Evolutionary conservation across 108 stramenopile genomes (phyloP).

Genomic region (Conticribra guillardii): DNA sequence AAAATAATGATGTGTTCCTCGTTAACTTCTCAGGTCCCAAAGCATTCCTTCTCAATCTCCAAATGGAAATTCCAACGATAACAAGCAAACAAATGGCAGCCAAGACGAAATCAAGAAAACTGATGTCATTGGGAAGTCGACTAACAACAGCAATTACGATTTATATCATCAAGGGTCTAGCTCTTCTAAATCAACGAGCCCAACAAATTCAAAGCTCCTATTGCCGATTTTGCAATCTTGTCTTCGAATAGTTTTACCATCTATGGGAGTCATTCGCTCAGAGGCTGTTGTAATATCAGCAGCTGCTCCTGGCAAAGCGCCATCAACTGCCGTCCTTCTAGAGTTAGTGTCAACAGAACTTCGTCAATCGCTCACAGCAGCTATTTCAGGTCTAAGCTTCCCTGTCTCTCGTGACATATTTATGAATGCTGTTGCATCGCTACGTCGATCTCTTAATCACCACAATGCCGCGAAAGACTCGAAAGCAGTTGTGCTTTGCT

Average conservation of each 20-base stretch:
- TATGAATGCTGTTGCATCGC: slow-evolving; percentile 60
- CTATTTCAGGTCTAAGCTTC: slow-evolving; percentile 81
- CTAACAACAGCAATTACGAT: slow-evolving; percentile 30
- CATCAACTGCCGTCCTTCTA: slow-evolving; percentile 53
- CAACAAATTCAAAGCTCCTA: slow-evolving; percentile 66
- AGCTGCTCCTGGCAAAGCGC: slow-evolving; percentile 16
- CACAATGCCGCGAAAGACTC: slow-evolving; percentile 53
- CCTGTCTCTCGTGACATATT: slow-evolving; percentile 76
- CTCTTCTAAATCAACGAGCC: neutral
- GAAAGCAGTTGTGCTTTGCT: slow-evolving; percentile 50
- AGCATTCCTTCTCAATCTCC: neutral
- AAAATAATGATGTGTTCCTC: no score
- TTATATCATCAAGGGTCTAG: slow-evolving; percentile 26
- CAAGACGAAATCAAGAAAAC: neutral
- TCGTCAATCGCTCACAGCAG: slow-evolving; percentile 64
- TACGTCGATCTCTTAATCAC: slow-evolving; percentile 52
- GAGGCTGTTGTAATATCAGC: slow-evolving; percentile 50
- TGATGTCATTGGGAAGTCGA: slow-evolving; percentile 10
- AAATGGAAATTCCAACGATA: slow-evolving; percentile 11
- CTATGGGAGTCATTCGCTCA: slow-evolving; percentile 53
- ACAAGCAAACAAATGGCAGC: neutral
- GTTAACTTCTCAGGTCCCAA: neutral
- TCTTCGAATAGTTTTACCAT: slow-evolving; percentile 64
- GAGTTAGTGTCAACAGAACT: slow-evolving; percentile 61
- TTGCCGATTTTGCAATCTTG: slow-evolving; percentile 85